Base-by-base conservation (phyloP, 208 protist genomes). In the Zelonia costaricensis region DNA sequence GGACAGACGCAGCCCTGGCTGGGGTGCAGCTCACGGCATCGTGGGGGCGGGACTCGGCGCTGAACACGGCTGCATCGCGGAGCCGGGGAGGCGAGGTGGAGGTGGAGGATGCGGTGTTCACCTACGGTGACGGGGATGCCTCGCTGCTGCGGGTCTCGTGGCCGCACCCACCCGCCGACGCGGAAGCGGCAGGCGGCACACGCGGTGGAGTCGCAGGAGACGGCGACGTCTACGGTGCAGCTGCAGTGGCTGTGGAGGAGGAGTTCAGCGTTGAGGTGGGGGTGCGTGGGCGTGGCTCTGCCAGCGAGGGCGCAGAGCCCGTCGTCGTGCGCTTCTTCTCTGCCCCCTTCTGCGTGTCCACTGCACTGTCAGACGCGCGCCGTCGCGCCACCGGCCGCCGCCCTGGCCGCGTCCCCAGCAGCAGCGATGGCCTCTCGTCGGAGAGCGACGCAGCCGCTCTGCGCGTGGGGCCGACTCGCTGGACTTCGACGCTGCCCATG, bases 241-340 rank as follows among this genome's bases (percentile, higher is more conserved):
- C 52, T 33, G 9, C 22, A 23, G 18, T 31, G 46, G 7, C 7
- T 38, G 33, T 38, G 39, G 65, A 72, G 25, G 56, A 13, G 39
- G 10, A 27, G 31, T 52, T 72, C 10, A 31, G 30, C 23, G n/a
- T 72, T 0, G 65, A 65, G 33, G 65, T 72, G 10, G 20, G 1
- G n/a, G 42, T 72, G 38, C 23, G 28, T 27, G 65, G 38, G 16
- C 15, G 57, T 0, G 51, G 61, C 18, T 7, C 23, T 4, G 9
- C 7, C 22, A 40, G 5, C 15, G 55, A 33, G 3, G 42, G 20
- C 13, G n/a, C 42, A 40, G 33, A 9, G 23, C 7, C 36, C 52
- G 42, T 38, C 22, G 33, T 15, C 10, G 8, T 57, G 13, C 36
- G 43, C 18, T 65, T 55, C 33, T 48, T 54, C 30, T 65, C 65